Percentiles rank a stretch among this genome's conserved stretches.
These are phyloP conservation scores for Ustilago shanxiensis DNA, from an alignment of 1,284 basidiomycete genomes.

Conservation along the genomic window DNA sequence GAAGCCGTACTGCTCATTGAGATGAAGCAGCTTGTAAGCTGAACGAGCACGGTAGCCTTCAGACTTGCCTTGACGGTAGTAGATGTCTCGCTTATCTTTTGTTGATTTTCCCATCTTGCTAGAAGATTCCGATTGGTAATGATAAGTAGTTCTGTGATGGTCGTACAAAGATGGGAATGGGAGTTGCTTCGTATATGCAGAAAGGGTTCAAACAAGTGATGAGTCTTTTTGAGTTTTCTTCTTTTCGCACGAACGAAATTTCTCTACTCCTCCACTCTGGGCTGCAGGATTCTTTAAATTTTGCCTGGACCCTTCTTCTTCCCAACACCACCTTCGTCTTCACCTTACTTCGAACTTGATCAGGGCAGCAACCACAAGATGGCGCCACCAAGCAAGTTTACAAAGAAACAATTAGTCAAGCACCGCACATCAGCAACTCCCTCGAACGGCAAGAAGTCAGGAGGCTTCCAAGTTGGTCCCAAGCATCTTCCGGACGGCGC, in stretches of 20 bases:
- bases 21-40: slow-evolving; percentile 74
- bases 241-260: slow-evolving; percentile 19
- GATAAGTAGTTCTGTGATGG: background rate
- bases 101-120: slow-evolving; percentile 66
- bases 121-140: background rate
- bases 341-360: background rate
- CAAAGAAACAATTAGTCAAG: slow-evolving; percentile 61
- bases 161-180: slow-evolving; percentile 3
- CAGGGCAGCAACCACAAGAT: slow-evolving; percentile 8
- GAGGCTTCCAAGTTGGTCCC: slow-evolving; percentile 66
- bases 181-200: slow-evolving; percentile 1
- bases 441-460: slow-evolving; percentile 32
- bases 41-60: slow-evolving; percentile 74
- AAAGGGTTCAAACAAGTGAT: slow-evolving; percentile 9
- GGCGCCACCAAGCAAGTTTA: slow-evolving; percentile 29
- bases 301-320: slow-evolving; percentile 2
- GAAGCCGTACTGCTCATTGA: slow-evolving; percentile 74
- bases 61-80: slow-evolving; percentile 72
- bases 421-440: slow-evolving; percentile 48
- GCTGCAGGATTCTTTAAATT: background rate
- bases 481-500: slow-evolving; percentile 65
- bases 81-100: slow-evolving; percentile 74
- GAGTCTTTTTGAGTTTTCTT: too few species aligned
- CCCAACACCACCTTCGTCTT: background rate
- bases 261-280: background rate